Evolutionary conservation across 164 flowering plant genomes (phyloP), one percentile per base, ranked within the genome.

Genomic region (Magnolia officinalis): DNA sequence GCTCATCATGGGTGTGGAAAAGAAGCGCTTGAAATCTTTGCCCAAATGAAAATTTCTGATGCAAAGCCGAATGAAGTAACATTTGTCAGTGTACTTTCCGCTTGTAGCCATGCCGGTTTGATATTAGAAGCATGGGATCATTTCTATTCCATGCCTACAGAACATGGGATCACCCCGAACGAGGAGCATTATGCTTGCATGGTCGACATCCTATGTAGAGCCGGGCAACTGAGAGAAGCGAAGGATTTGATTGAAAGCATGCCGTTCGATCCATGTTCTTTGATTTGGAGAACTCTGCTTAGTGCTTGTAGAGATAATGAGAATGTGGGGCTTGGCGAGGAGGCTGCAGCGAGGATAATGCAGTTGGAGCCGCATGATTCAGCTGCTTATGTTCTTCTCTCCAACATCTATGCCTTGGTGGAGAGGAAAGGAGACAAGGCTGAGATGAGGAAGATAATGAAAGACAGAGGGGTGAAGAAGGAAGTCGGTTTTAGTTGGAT

Each of bases 351-450:
- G 63, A 80, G 78, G 59, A 50, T 82, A 73, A 77, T 82, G 64
- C 74, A 77, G 76, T 63, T 70, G 50, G 74, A 82, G 50, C 78
- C 84, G 50, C 21, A 73, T 24, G 84, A 78, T 51, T 72, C 79
- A 70, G 78, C 82, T 45, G 79, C 82, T 58, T 82, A 82, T 72
- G 77, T 82, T 80, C 84, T 82, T 23, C 84, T 80, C 23, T 80
- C 82, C 49, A 75, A 75, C 72, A 75, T 78, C 18, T 82, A 79
- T 67, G 79, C 78, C 49, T 82, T 79, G 55, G 74, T 50, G 29
- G 75, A 73, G 29, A 75, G 67, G 69, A 73, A 74, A 80, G 81
- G 78, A 73, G 65, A 72, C 29, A 78, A 78, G 77, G 82, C 79
- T 72, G 77, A 72, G 73, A 75, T 78, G 50, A 72, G 84, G 81